Evolutionary conservation across 2,329 filamentous ascomycete species (phyloP), one percentile per base, ranked within the genome.

Genomic region (Diaporthe ilicicola): DNA sequence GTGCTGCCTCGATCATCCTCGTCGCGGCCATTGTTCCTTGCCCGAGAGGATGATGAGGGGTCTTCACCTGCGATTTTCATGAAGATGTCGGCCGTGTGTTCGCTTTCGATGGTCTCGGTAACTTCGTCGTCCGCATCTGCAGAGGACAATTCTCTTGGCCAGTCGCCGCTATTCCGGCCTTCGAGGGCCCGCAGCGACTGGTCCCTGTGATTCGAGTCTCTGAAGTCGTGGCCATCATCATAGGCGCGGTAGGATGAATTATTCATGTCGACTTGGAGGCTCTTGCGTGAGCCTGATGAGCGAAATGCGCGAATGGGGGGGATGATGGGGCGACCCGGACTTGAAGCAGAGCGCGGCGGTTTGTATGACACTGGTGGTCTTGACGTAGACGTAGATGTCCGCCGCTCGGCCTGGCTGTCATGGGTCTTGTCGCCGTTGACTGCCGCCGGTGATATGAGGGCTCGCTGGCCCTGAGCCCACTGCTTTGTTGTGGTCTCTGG

Each of bases 51-150:
- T 32, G 71, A 61, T 24, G 71, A 76, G 17, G 83, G 74, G 73
- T 89, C 87, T 71, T 90, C 87, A 13, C 85, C 82, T 15, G 88
- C 88, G 71, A 90, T 90, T 67, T 83, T 86, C 72, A 90, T 83
- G 73, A 90, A 90, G 50, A 90, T 81, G 73, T 90, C 88, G 48
- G 86, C 87, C 4, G 84, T 87, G 64, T 70, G 71, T 51, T 73
- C 71, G 44, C 71, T 73, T 34, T 73, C 71, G 3, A 62, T 56
- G 44, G 59, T 67, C 68, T 90, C 69, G 4, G 65, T 54, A 27
- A 62, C 65, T 67, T 90, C 88, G 51, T 79, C 81, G 64, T 86
- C 83, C 1, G 83, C 82, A 70, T 83, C 79, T 24, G 82, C 81
- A 8, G 82, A 81, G n/a, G 83, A 82, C 74, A 81, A 80, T 32